Base-by-base conservation (phyloP, 75 land plant species). In the Picea glauca region DNA sequence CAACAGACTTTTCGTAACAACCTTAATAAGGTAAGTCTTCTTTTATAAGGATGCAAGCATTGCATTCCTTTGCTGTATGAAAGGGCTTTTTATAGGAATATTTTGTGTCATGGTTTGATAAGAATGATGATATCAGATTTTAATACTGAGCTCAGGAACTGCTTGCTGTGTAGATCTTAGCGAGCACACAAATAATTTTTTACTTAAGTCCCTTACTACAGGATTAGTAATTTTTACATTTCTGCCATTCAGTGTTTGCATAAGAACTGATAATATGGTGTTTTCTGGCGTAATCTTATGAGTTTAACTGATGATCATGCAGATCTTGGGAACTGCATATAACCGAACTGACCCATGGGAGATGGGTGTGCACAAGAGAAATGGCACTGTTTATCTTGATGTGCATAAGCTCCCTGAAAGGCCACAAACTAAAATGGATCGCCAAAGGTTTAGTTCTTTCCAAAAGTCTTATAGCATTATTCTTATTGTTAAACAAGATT, bases 341-440 rank as follows among this genome's bases (percentile, higher is more conserved):
- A 88, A 91, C 80, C 88, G 91, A 78, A 60, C 81, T 78, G 99
- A 98, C 31, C 88, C 96, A 66, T 98, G 99, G 99, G 98, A 91
- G 78, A 98, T 98, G 99, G 99, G 99, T 20, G 99, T 98, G 73
- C 96, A 98, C 38, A 98, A 93, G 65, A 87, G 99, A 59, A 82
- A 84, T 56, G 94, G 94, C 21, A 94, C 94, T 58, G 90, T 98
- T 14, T 98, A 98, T 84, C 93, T 98, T 78, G 94, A 98, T 87
- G 98, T 95, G 46, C 99, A 91, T 75, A 98, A 93, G 67, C 83
- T 91, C 56, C 96, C 96, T 23, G 98, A 98, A 84, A 85, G 87
- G 43, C 93, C 94, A 66, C 90, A 86, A 74, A 85, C 79, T 82
- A 94, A 98, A 32, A 38, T 86, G 26, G 96, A 93, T 33, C 91